A percentile compares a stretch with the other conserved stretches of the same genome.
These are phyloP conservation scores for Ogataea kodamae DNA, from an alignment of 805 yeast species.

Conservation along the genomic window DNA sequence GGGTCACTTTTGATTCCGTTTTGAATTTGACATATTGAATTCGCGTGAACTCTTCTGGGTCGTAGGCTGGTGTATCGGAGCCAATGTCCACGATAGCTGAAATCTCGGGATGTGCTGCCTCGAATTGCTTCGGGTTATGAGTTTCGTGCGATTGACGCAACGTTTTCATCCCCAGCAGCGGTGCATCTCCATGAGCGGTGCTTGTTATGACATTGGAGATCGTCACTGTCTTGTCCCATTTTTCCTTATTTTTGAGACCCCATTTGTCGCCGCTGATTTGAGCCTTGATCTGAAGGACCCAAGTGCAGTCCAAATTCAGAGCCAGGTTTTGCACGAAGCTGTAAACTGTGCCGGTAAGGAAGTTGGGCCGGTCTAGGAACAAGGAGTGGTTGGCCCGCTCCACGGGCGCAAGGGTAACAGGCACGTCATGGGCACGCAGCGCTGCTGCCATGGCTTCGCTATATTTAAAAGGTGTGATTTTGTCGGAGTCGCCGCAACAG, in stretches of 20 bases:
- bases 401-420: conserved; percentile 36
- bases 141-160: conserved; percentile 56
- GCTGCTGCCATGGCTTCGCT: conserved; percentile 33
- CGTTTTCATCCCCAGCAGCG: conserved; percentile 71
- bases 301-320: conserved; percentile 58
- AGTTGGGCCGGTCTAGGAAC: conserved; percentile 60
- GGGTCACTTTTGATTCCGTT: conserved; percentile 75
- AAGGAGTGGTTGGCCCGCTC: conserved; percentile 62
- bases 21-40: conserved; percentile 68
- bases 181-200: conserved; percentile 35
- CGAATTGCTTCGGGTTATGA: conserved; percentile 59
- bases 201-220: conserved; percentile 43
- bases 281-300: conserved; percentile 67
- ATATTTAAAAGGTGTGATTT: conserved; percentile 44
- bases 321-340: conserved; percentile 49
- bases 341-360: conserved; percentile 56
- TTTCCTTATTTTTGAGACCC: conserved; percentile 73
- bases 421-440: conserved; percentile 29
- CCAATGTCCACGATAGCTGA: conserved; percentile 67
- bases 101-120: conserved; percentile 47
- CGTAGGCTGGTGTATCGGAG: conserved; percentile 66
- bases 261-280: conserved; percentile 67
- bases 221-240: conserved; percentile 59
- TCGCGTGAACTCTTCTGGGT: conserved; percentile 50
- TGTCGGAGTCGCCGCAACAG: conserved; percentile 57